phyloP scores from a whole-genome alignment of 2,329 filamentous ascomycete genomes.

The Dissoconium aciculare region DNA sequence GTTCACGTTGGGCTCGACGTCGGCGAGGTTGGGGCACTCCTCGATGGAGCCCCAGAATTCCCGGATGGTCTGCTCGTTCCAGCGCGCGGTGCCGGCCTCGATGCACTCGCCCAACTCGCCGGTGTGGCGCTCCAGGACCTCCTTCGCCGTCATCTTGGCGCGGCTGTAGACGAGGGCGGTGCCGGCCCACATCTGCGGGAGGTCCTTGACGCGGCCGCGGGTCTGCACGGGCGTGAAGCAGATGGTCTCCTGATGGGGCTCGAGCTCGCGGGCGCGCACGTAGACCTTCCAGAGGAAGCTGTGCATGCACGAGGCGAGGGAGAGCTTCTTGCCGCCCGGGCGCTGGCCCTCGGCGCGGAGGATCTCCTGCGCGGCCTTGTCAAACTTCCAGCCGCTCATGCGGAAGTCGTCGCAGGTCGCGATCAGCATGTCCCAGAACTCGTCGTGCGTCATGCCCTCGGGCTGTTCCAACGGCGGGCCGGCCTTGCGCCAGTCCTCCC shows the following conservation, averaged over 20 bases:
- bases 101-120: conserved; percentile 6
- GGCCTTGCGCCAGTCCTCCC: conserved; percentile 8
- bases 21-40: conserved; percentile 4
- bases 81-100: conserved; percentile 6
- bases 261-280: conserved; percentile 5
- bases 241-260: conserved; percentile 4
- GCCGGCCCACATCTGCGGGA: conserved; percentile 8
- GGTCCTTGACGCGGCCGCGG: conserved; percentile 6
- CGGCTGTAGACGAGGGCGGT: conserved; percentile 10
- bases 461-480: conserved; percentile 1
- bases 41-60: conserved; percentile 11
- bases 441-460: conserved; percentile 5
- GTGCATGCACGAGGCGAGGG: conserved; percentile 6
- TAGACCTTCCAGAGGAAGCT: conserved; percentile 6
- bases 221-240: conserved; percentile 7
- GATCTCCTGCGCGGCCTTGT: conserved; percentile 4
- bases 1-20: conserved; percentile 6
- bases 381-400: conserved; percentile 6
- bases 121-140: conserved; percentile 2
- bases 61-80: conserved; percentile 6
- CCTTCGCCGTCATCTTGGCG: conserved; percentile 6
- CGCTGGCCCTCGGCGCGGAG: conserved; percentile 4
- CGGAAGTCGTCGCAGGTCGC: conserved; percentile 5
- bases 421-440: conserved; percentile 1
- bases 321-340: conserved; percentile 4